Conservation (phyloP, 192 early-diverging fungal genomes). For the Coemansia sp. region DNA sequence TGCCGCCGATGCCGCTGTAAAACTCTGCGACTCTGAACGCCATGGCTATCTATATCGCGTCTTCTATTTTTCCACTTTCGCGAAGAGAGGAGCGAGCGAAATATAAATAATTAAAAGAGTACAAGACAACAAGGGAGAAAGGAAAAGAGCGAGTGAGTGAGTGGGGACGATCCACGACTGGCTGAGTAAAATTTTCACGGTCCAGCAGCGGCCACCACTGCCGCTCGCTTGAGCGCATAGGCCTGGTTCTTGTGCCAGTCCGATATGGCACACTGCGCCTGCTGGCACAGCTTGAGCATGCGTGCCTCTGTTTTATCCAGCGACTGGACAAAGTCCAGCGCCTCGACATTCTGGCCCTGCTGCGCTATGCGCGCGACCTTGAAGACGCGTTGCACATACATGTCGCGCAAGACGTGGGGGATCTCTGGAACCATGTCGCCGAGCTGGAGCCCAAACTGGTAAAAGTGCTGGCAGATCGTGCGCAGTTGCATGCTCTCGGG, state of each 20-base stretch:
- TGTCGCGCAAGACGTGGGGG: conserved; percentile 46
- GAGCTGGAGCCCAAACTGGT: conserved; percentile 54
- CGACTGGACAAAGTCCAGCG: conserved; percentile 52
- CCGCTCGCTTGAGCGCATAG: conserved; percentile 32
- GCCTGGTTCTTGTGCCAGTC: conserved; percentile 48
- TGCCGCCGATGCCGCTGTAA: conserved; percentile 60
- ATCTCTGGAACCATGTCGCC: conserved; percentile 52
- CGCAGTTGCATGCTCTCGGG: conserved; percentile 53
- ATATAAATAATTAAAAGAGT: not conserved
- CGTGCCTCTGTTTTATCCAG: conserved; percentile 41
- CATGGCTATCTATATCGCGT: conserved; percentile 5
- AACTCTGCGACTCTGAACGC: conserved; percentile 53
- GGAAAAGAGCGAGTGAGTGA: not conserved
- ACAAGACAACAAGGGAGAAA: not conserved
- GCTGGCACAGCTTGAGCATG: conserved; percentile 45
- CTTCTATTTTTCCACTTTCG: not conserved
- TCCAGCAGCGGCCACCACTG: conserved; percentile 10
- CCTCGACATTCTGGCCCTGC: conserved; percentile 47
- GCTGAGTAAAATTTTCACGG: not conserved
- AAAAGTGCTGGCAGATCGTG: conserved; percentile 48
- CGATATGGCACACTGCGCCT: conserved; percentile 33
- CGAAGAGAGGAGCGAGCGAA: not conserved
- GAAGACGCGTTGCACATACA: conserved; percentile 52
- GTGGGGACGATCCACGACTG: not conserved
- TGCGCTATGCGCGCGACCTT: conserved; percentile 50